Conservation (phyloP, 768 basidiomycete genomes). For the Lentinula edodes region DNA sequence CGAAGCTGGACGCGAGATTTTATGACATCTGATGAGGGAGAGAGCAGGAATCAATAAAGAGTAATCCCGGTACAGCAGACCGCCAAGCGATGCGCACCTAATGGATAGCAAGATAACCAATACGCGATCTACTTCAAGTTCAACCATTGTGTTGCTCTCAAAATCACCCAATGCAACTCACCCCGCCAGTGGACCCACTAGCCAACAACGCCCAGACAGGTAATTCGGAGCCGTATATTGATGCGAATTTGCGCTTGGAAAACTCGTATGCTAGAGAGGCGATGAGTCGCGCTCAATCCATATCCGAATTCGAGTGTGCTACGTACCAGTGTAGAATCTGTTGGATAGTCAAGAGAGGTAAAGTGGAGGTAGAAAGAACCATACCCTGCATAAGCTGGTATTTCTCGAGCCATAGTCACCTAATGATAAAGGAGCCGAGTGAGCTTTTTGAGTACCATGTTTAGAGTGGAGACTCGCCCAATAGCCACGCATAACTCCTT, state of each 20-base stretch:
- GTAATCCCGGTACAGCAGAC: neutral
- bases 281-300: neutral
- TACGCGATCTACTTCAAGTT: slow-evolving; percentile 59
- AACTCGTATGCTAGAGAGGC: slow-evolving; percentile 70
- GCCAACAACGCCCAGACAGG: slow-evolving; percentile 84
- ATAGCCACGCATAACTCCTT: slow-evolving; percentile 94
- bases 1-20: slow-evolving; percentile 89
- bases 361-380: slow-evolving; percentile 16
- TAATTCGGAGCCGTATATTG: slow-evolving; percentile 56
- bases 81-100: slow-evolving; percentile 38
- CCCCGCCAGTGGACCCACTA: slow-evolving; percentile 80
- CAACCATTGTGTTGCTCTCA: neutral
- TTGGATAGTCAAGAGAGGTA: neutral
- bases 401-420: slow-evolving; percentile 89
- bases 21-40: slow-evolving; percentile 59
- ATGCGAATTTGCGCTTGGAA: slow-evolving; percentile 71
- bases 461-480: slow-evolving; percentile 54
- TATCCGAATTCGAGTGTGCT: neutral
- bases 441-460: neutral
- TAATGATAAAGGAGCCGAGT: slow-evolving; percentile 19
- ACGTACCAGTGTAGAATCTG: slow-evolving; percentile 65
- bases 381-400: slow-evolving; percentile 92
- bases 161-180: slow-evolving; percentile 29
- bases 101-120: slow-evolving; percentile 91
- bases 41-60: neutral